Evolutionary conservation across 805 yeast species (phyloP), one percentile per base, ranked within the genome.

Genomic region (Starmerella etchellsii): DNA sequence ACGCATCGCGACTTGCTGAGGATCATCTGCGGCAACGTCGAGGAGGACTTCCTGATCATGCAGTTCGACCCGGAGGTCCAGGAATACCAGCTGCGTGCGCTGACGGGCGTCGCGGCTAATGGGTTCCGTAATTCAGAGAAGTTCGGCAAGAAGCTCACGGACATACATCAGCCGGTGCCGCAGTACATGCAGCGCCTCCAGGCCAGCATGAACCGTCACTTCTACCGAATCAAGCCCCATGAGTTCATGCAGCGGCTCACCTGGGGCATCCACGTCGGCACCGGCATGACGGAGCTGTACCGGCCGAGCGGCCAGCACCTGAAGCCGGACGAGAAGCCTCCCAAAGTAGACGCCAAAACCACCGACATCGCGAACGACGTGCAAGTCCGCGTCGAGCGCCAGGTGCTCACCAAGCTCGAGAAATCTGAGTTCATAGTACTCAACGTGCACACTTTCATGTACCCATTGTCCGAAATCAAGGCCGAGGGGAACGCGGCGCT

Each of bases 161-260:
- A 56, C 34, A 71, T 81, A 42, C 91, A 81, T 54, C 68, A 58
- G 3, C 87, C 87, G 0, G 91, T 81, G 3, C 91, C 91, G 0
- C 72, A 70, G 41, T 81, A 81, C 51, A 55, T 62, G 33, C 59
- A 69, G 23, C 69, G 74, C 44, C 61, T 81, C 32, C 69, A 71
- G 54, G 50, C 65, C 5, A 70, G 81, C 23, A 80, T 81, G 88
- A 73, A 73, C 52, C 69, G 69, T 47, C 79, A 76, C 53, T 80
- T 81, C 55, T 63, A 64, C 23, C 66, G 38, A 16, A 29, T 49
- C 36, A 32, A 42, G 28, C 39, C 42, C 2, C 64, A 68, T 24
- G 72, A 74, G 44, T 68, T 65, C 41, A 76, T 79, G 54, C 73
- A 71, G 44, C 65, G 91, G 41, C 68, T 67, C 49, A 81, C 81